Percentiles rank a stretch among this genome's conserved stretches.
phyloP scores from a whole-genome alignment of 257 asterid genomes.

The Nicotiana noctiflora region DNA sequence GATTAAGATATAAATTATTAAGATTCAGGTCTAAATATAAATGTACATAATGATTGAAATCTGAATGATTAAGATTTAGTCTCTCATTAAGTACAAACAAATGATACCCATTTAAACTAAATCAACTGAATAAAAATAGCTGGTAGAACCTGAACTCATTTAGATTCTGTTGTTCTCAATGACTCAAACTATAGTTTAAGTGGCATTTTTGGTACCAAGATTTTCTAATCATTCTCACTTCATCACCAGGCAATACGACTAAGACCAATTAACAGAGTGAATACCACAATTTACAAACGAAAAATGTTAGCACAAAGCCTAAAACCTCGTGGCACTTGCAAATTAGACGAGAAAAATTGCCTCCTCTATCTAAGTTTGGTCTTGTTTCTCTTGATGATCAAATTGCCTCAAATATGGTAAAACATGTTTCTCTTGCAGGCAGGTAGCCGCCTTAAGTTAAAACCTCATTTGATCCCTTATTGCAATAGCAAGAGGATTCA shows the following conservation, averaged over 20 bases:
- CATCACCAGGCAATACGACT: too few species aligned
- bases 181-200: slow-evolving; percentile 21
- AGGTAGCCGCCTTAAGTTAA: too few species aligned
- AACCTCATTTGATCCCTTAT: not conserved
- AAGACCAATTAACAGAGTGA: slow-evolving; percentile 23
- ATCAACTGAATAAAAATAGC: too few species aligned
- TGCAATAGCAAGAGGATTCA: not conserved
- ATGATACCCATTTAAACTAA: too few species aligned
- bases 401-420: slow-evolving; percentile 1
- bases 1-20: too few species aligned
- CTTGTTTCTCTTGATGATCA: slow-evolving; percentile 1
- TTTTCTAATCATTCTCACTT: too few species aligned
- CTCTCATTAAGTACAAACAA: too few species aligned
- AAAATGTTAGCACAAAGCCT: slow-evolving; percentile 9
- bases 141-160: too few species aligned
- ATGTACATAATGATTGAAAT: too few species aligned
- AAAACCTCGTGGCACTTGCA: slow-evolving; percentile 38
- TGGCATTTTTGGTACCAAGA: slow-evolving; percentile 28
- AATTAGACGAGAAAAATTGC: slow-evolving; percentile 37
- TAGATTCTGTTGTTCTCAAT: too few species aligned
- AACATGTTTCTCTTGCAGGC: not conserved
- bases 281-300: slow-evolving; percentile 69
- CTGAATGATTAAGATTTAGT: too few species aligned
- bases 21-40: too few species aligned
- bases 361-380: not conserved